A percentile compares a stretch with the other conserved stretches of the same genome.
Evolutionary conservation across 2,329 filamentous ascomycete species (phyloP).

Genomic region (Aspergillus melleus): DNA sequence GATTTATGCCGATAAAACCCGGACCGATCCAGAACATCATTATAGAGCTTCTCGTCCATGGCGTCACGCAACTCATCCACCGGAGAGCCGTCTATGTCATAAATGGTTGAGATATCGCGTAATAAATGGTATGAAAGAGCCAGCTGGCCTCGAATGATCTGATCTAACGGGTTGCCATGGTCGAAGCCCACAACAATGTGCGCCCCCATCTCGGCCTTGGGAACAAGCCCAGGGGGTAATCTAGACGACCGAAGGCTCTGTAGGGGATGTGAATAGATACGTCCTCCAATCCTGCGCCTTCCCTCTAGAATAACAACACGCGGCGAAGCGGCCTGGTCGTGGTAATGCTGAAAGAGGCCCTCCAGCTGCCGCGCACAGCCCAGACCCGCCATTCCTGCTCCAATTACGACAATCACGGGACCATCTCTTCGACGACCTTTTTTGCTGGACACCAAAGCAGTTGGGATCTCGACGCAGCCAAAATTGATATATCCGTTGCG

Average conservation of each 20-base stretch:
- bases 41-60: conserved; percentile 87
- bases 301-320: conserved; percentile 85
- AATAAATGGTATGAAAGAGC: conserved; percentile 82
- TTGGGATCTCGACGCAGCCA: conserved; percentile 77
- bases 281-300: conserved; percentile 80
- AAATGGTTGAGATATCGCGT: conserved; percentile 78
- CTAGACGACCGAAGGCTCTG: conserved; percentile 58
- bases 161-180: conserved; percentile 88
- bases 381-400: conserved; percentile 90
- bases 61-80: conserved; percentile 78
- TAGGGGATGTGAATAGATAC: conserved; percentile 82
- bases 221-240: conserved; percentile 57
- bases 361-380: conserved; percentile 91
- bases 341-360: conserved; percentile 78
- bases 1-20: conserved; percentile 85
- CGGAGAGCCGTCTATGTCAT: conserved; percentile 65
- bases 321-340: conserved; percentile 63
- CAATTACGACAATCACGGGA: conserved; percentile 81
- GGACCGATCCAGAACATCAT: conserved; percentile 88
- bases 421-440: conserved; percentile 50
- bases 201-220: conserved; percentile 93
- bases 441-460: conserved; percentile 40
- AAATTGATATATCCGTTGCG: conserved; percentile 95
- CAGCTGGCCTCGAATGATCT: conserved; percentile 86
- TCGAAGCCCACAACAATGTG: conserved; percentile 99